Conservation (phyloP, 2,329 filamentous ascomycete species). For the Monosporascus sp. region DNA sequence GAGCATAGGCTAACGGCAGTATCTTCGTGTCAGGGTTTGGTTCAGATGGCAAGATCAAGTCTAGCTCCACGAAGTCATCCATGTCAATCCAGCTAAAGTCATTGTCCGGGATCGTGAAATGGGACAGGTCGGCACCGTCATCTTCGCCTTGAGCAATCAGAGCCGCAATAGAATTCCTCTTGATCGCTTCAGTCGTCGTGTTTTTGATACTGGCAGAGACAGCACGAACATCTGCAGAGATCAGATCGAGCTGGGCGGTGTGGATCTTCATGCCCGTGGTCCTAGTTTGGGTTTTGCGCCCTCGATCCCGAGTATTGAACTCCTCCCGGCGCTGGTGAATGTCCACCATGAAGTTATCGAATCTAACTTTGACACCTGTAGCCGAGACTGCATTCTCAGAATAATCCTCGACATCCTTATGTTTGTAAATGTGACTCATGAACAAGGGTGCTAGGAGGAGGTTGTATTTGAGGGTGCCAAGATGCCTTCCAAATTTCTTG, state of each 20-base stretch:
- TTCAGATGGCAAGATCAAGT: constrained; percentile 90
- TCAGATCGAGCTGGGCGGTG: constrained; percentile 85
- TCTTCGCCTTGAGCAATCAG: constrained; percentile 48
- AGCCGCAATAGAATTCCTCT: constrained; percentile 49
- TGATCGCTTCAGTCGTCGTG: constrained; percentile 70
- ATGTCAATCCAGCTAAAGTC: constrained; percentile 98
- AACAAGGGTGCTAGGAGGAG: constrained; percentile 87
- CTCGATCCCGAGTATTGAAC: constrained; percentile 76
- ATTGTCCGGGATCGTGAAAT: constrained; percentile 91
- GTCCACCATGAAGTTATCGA: constrained; percentile 97
- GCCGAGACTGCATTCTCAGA: constrained; percentile 73
- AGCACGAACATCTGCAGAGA: constrained; percentile 85
- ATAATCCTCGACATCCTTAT: constrained; percentile 90
- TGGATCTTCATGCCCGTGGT: constrained; percentile 96
- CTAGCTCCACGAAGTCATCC: constrained; percentile 97
- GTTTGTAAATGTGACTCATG: constrained; percentile 95
- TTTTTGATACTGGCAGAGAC: constrained; percentile 86
- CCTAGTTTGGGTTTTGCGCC: constrained; percentile 67
- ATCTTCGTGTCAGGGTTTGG: constrained; percentile 92
- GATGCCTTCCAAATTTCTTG: constrained; percentile 95
- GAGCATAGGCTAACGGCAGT: constrained; percentile 82
- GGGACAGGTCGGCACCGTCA: constrained; percentile 66
- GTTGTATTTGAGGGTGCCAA: constrained; percentile 99
- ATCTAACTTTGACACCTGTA: constrained; percentile 90
- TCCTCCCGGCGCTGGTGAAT: constrained; percentile 91